phyloP scores from a whole-genome alignment of 139 green algal species.

The Mesotaenium endlicherianum region DNA sequence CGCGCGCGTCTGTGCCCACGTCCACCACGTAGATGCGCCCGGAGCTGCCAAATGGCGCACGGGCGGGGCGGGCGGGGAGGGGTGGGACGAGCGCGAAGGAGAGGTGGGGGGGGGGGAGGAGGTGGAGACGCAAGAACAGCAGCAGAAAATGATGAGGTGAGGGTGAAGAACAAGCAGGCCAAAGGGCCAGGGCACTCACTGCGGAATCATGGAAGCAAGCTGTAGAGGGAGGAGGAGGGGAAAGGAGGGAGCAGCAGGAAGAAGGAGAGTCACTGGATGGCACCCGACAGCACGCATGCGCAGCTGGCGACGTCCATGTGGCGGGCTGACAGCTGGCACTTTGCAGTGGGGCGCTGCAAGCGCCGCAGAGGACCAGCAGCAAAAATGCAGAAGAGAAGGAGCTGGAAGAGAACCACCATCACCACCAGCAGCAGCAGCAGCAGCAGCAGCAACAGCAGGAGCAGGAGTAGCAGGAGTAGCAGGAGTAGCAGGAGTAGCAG shows the following conservation, averaged over 20 bases:
- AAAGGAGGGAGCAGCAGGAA: too few relatives aligned
- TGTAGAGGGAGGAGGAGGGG: background rate
- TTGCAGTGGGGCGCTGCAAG: too few relatives aligned
- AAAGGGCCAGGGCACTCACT: background rate
- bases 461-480: background rate
- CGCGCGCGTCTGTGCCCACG: slow-evolving; percentile 57
- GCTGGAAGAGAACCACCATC: background rate
- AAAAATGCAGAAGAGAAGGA: background rate
- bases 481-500: background rate
- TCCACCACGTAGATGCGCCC: slow-evolving; percentile 58
- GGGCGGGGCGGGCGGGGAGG: too few relatives aligned
- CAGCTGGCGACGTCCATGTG: background rate
- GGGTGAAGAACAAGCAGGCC: background rate
- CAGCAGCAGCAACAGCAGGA: background rate
- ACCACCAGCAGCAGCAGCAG: background rate
- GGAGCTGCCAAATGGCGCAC: too few relatives aligned
- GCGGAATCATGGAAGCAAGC: background rate
- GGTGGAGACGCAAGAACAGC: too few relatives aligned
- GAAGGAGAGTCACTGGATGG: background rate
- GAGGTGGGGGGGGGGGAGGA: too few relatives aligned
- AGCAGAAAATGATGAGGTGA: background rate
- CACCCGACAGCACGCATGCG: background rate
- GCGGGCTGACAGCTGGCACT: background rate
- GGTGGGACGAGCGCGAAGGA: too few relatives aligned
- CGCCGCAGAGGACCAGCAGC: too few relatives aligned